phyloP scores from a whole-genome alignment of 2,329 filamentous ascomycete species.

The Phyllosticta ampelicida region DNA sequence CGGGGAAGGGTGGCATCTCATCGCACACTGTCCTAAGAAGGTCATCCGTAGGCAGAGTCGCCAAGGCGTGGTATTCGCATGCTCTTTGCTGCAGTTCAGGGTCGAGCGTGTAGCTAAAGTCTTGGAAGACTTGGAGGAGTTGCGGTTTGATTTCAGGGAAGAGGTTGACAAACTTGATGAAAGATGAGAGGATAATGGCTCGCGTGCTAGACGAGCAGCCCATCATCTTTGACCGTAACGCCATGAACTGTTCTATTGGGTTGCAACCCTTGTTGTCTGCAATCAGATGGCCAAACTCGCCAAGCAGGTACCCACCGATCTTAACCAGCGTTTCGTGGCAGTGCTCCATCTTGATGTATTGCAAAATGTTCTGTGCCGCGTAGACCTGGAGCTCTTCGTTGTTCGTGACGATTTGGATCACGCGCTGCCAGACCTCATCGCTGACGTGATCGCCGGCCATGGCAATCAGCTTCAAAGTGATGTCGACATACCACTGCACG shows the following conservation, averaged over 20 bases:
- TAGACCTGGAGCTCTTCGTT: slow-evolving; percentile 98
- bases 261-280: slow-evolving; percentile 87
- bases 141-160: slow-evolving; percentile 98
- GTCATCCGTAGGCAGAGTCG: slow-evolving; percentile 78
- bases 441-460: slow-evolving; percentile 98
- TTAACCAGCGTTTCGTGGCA: slow-evolving; percentile 97
- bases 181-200: slow-evolving; percentile 89
- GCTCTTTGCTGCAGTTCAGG: slow-evolving; percentile 92
- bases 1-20: slow-evolving; percentile 97
- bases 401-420: slow-evolving; percentile 98
- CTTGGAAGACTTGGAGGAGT: slow-evolving; percentile 76
- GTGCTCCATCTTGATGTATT: slow-evolving; percentile 84
- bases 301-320: slow-evolving; percentile 91
- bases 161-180: slow-evolving; percentile 95
- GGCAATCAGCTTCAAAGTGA: slow-evolving; percentile 83
- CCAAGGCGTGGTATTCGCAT: slow-evolving; percentile 85
- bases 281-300: slow-evolving; percentile 93
- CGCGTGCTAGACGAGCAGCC: slow-evolving; percentile 81
- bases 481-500: slow-evolving; percentile 98
- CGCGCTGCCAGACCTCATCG: slow-evolving; percentile 97
- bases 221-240: slow-evolving; percentile 79
- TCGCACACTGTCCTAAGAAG: slow-evolving; percentile 88
- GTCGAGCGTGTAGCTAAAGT: slow-evolving; percentile 90
- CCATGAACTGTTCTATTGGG: slow-evolving; percentile 94
- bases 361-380: slow-evolving; percentile 82